These are phyloP conservation scores for Pisolithus thermaeus DNA, from an alignment of 1,284 basidiomycete genomes.

Conservation along the genomic window DNA sequence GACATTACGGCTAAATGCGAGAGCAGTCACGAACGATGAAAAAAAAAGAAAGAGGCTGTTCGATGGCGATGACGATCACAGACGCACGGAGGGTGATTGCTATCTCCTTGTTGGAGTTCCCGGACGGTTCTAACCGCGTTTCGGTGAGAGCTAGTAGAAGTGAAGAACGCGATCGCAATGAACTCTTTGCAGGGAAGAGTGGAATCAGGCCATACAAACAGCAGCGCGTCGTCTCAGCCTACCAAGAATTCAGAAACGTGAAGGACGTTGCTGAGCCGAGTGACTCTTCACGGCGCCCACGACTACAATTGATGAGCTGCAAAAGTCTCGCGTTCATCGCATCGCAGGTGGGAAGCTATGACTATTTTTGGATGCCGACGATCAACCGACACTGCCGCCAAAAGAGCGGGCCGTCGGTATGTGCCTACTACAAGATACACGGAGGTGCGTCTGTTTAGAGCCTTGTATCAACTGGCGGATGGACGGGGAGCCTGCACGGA, in stretches of 20 bases:
- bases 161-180: conserved; percentile 2
- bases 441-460: too few relatives aligned
- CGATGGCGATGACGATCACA: conserved; percentile 2
- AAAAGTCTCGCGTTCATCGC: conserved; percentile 4
- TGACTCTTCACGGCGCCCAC: conserved; percentile 4
- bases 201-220: conserved; percentile 6
- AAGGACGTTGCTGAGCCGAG: conserved; percentile 3
- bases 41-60: conserved; percentile 3
- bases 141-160: conserved; percentile 4
- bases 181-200: conserved; percentile 10
- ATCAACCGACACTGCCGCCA: not conserved
- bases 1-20: conserved; percentile 8
- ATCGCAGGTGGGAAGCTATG: conserved; percentile 15
- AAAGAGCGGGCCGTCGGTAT: not conserved
- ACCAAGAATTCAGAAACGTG: not conserved
- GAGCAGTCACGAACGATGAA: not conserved
- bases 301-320: not conserved
- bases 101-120: conserved; percentile 1
- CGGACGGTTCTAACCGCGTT: not conserved
- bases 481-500: too few relatives aligned
- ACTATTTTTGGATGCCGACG: not conserved
- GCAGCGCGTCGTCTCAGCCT: not conserved
- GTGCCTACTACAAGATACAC: too few relatives aligned
- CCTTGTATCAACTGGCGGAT: too few relatives aligned
- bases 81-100: conserved; percentile 2